phyloP scores from a whole-genome alignment of 139 green algal species.

The Mesotaenium endlicherianum region DNA sequence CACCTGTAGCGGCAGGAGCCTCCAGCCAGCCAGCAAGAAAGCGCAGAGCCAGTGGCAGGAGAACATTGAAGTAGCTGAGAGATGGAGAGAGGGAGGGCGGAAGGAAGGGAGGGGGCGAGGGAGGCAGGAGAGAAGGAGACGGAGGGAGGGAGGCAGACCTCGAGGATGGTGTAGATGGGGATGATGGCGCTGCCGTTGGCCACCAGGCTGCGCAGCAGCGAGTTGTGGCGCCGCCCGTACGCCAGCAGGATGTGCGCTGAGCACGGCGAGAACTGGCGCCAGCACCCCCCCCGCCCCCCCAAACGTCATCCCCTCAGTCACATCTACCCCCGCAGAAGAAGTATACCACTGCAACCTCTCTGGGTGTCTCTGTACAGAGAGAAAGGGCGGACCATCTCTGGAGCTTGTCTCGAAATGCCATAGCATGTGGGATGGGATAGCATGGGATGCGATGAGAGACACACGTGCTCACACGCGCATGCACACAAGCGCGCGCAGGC shows the following conservation, averaged over 20 bases:
- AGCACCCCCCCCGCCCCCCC: too few relatives aligned
- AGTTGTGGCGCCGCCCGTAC: conserved; percentile 85
- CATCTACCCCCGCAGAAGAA: too few relatives aligned
- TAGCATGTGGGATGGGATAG: neutral
- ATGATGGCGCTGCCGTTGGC: conserved; percentile 62
- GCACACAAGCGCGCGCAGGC: neutral
- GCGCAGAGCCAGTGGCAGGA: too few relatives aligned
- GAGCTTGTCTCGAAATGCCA: too few relatives aligned
- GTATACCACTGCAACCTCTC: too few relatives aligned
- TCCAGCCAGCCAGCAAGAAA: too few relatives aligned
- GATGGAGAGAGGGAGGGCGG: neutral
- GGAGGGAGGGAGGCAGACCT: conserved; percentile 19
- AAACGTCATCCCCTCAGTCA: too few relatives aligned
- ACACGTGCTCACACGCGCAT: neutral
- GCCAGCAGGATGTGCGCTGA: conserved; percentile 81
- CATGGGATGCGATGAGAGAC: neutral
- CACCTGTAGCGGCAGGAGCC: too few relatives aligned
- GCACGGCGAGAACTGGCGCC: conserved; percentile 59
- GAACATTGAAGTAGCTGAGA: too few relatives aligned
- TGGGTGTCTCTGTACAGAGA: too few relatives aligned
- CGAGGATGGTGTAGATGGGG: conserved; percentile 84
- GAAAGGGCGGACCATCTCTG: too few relatives aligned
- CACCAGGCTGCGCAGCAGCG: conserved; percentile 73
- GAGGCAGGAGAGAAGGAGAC: neutral
- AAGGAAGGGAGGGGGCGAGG: neutral